Percentiles rank a stretch among this genome's conserved stretches.
phyloP scores from a whole-genome alignment of 2,329 filamentous ascomycete species.

The Calonectria fujianensis region DNA sequence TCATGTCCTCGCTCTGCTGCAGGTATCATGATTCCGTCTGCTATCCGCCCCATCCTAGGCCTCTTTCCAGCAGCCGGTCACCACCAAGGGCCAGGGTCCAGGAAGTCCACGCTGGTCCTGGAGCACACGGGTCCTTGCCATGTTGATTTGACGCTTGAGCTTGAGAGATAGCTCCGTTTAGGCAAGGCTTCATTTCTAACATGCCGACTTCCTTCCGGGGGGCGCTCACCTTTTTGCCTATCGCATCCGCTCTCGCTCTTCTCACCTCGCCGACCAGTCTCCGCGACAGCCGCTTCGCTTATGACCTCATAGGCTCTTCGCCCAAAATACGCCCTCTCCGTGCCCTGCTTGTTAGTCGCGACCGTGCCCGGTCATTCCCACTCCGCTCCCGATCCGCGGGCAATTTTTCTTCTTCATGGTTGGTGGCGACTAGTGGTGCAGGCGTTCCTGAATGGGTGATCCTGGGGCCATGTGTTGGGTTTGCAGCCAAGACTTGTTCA shows the following conservation, averaged over 20 bases:
- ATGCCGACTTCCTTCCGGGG: constrained; percentile 52
- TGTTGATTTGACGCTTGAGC: constrained; percentile 33
- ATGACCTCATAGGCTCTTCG: constrained; percentile 52
- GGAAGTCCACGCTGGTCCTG: constrained; percentile 25
- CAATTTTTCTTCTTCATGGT: constrained; percentile 31
- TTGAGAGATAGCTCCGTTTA: constrained; percentile 36
- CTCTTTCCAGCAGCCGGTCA: constrained; percentile 25
- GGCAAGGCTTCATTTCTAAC: constrained; percentile 45
- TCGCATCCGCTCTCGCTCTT: constrained; percentile 37
- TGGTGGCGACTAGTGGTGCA: constrained; percentile 19
- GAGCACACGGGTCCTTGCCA: constrained; percentile 24
- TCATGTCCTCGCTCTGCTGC: constrained; percentile 28
- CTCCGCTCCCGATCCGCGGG: constrained; percentile 39
- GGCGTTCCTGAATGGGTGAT: constrained; percentile 23
- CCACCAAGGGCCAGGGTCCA: constrained; percentile 26
- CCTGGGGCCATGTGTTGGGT: constrained; percentile 8
- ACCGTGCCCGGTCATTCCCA: constrained; percentile 42
- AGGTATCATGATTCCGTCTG: constrained; percentile 32
- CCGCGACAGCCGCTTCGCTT: constrained; percentile 48
- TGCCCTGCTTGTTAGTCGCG: constrained; percentile 15
- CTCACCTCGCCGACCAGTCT: constrained; percentile 39
- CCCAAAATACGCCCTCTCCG: constrained; percentile 22
- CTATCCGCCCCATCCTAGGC: constrained; percentile 27
- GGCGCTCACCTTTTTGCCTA: constrained; percentile 41
- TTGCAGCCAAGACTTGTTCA: constrained; percentile 26